Evolutionary conservation across 306 rosid species (phyloP).

Genomic region (Lagenaria siceraria): DNA sequence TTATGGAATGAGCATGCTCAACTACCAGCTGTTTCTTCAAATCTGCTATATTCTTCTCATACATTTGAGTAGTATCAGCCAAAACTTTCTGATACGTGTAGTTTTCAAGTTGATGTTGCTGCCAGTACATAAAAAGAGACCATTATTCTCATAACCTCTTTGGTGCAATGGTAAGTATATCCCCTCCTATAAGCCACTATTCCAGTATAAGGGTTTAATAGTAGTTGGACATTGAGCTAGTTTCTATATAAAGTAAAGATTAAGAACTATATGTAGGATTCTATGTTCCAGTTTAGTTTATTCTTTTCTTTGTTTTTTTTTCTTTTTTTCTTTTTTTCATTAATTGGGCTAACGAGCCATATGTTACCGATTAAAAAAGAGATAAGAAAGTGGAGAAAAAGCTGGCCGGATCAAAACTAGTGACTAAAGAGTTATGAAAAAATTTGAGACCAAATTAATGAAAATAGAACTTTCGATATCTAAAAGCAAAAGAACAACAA

Average conservation of each 20-base stretch:
- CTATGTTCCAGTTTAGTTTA: neutral
- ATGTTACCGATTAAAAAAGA: neutral
- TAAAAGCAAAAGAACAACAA: neutral
- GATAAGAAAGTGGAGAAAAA: neutral
- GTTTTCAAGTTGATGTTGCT: slow-evolving; percentile 54
- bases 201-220: neutral
- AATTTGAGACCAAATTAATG: neutral
- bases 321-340: neutral
- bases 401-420: neutral
- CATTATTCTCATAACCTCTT: neutral
- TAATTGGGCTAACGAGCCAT: neutral
- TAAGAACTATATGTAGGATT: neutral
- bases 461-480: neutral
- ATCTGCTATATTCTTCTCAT: slow-evolving; percentile 45
- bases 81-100: slow-evolving; percentile 37
- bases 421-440: neutral
- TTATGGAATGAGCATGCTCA: slow-evolving; percentile 19
- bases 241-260: neutral
- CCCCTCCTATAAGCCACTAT: neutral
- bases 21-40: slow-evolving; percentile 33
- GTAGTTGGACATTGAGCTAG: neutral
- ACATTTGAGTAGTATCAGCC: slow-evolving; percentile 61
- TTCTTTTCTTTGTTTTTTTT: neutral
- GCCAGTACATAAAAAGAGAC: slow-evolving; percentile 18
- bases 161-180: neutral